Evolutionary conservation across 2,329 filamentous ascomycete species (phyloP).

Genomic region (Elsinoe necatrix): DNA sequence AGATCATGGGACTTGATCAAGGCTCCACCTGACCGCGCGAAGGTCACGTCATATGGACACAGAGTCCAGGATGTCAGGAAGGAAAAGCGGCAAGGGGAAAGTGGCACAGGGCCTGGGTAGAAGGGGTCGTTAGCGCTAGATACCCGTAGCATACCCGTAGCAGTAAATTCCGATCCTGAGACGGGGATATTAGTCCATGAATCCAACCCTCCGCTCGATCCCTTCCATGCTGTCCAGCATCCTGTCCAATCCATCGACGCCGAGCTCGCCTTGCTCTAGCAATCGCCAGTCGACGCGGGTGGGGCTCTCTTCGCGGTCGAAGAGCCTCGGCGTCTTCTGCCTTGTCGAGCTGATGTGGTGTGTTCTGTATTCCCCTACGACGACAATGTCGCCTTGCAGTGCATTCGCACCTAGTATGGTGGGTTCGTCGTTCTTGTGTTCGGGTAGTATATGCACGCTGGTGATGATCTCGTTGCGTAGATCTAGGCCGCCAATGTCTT

Average conservation of each 20-base stretch:
- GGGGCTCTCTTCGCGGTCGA: constrained; percentile 23
- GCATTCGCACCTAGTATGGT: constrained; percentile 26
- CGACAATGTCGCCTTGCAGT: constrained; percentile 36
- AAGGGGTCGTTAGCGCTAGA: not conserved
- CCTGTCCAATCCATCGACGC: constrained; percentile 41
- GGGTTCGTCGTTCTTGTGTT: not conserved
- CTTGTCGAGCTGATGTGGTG: constrained; percentile 34
- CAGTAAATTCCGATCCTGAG: not conserved
- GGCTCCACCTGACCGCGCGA: constrained; percentile 46
- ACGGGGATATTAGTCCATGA: not conserved
- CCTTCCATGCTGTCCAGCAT: constrained; percentile 33
- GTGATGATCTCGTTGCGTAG: constrained; percentile 37
- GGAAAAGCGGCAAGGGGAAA: too few relatives aligned
- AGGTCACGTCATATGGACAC: not conserved
- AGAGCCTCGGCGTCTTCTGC: constrained; percentile 27
- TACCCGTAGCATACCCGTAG: not conserved
- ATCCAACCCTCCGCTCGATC: constrained; percentile 21
- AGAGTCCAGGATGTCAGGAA: too few relatives aligned
- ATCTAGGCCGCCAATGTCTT: constrained; percentile 35
- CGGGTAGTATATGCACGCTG: constrained; percentile 36
- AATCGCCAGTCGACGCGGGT: constrained; percentile 35
- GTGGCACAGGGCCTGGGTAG: constrained; percentile 9
- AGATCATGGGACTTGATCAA: constrained; percentile 44
- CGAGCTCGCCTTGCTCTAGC: constrained; percentile 38
- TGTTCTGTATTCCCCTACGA: constrained; percentile 38